Evolutionary conservation across 1,284 basidiomycete species (phyloP).

Genomic region (Pseudozyma tsukubaensis): DNA sequence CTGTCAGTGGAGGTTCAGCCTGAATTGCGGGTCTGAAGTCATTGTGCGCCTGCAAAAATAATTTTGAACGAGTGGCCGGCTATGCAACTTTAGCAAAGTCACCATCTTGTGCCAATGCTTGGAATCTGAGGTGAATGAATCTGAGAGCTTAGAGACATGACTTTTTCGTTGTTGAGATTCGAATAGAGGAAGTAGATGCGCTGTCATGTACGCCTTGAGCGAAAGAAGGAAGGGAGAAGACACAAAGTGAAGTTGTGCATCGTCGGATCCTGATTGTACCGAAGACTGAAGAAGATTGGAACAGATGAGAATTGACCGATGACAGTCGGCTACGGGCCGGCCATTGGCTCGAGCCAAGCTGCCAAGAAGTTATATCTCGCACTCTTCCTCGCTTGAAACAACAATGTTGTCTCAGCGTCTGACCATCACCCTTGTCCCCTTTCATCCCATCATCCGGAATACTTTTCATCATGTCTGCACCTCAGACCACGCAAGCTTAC

Average conservation of each 20-base stretch:
- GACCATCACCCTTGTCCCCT: background rate
- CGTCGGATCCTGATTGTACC: too few relatives aligned
- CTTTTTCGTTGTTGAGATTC: too few relatives aligned
- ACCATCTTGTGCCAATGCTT: background rate
- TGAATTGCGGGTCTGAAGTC: too few relatives aligned
- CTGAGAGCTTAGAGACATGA: background rate
- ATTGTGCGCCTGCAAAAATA: background rate
- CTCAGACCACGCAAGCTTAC: slow-evolving; percentile 25
- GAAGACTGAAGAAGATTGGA: too few relatives aligned
- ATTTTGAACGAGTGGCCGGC: background rate
- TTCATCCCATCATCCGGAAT: background rate
- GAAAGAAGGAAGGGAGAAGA: background rate
- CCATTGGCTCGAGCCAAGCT: background rate
- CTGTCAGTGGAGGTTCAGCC: too few relatives aligned
- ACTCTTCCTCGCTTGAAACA: too few relatives aligned
- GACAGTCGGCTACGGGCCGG: too few relatives aligned
- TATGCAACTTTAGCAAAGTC: background rate
- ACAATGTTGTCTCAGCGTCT: background rate
- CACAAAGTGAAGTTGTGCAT: background rate
- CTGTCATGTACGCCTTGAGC: too few relatives aligned
- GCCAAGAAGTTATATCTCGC: too few relatives aligned
- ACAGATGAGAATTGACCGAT: too few relatives aligned
- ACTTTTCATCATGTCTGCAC: slow-evolving; percentile 12
- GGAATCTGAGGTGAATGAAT: too few relatives aligned
- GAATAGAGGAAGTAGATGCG: too few relatives aligned